These are phyloP conservation scores for Colletotrichum sp. DNA, from an alignment of 2,329 filamentous ascomycete genomes.

Conservation along the genomic window DNA sequence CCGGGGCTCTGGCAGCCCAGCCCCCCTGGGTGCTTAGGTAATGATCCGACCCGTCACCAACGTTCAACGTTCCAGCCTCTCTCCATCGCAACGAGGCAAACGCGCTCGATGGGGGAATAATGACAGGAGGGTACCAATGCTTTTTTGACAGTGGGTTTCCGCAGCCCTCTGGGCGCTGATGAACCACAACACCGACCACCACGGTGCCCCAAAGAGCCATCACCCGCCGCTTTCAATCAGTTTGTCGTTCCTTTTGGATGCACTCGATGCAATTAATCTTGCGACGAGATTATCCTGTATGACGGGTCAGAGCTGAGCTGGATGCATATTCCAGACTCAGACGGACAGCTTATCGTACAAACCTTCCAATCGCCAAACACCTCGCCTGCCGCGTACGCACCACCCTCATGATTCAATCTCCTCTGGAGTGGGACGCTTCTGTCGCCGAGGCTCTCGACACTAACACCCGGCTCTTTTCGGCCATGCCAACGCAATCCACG, in stretches of 20 bases:
- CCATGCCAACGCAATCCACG: not conserved
- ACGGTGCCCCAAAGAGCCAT: not conserved
- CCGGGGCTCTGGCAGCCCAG: not conserved
- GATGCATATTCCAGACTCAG: not conserved
- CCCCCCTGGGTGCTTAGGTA: not conserved
- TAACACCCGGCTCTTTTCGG: not conserved
- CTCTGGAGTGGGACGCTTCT: not conserved
- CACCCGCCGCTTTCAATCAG: not conserved
- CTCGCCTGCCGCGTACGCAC: not conserved
- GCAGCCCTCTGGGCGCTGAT: not conserved
- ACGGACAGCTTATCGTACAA: not conserved
- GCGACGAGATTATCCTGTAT: not conserved
- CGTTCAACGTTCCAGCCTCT: constrained; percentile 16
- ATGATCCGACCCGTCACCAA: constrained; percentile 1
- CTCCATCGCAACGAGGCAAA: constrained; percentile 17
- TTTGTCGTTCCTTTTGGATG: not conserved
- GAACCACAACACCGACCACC: not conserved
- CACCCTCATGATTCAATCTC: not conserved
- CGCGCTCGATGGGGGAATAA: constrained; percentile 8
- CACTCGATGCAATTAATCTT: not conserved
- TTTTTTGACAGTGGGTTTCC: constrained; percentile 8
- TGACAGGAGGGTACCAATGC: constrained; percentile 13
- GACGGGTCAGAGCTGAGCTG: not conserved
- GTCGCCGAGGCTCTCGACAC: not conserved
- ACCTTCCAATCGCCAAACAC: not conserved